Base-by-base conservation (phyloP, 352 stramenopile genomes). In the Pythium sukuiense region DNA sequence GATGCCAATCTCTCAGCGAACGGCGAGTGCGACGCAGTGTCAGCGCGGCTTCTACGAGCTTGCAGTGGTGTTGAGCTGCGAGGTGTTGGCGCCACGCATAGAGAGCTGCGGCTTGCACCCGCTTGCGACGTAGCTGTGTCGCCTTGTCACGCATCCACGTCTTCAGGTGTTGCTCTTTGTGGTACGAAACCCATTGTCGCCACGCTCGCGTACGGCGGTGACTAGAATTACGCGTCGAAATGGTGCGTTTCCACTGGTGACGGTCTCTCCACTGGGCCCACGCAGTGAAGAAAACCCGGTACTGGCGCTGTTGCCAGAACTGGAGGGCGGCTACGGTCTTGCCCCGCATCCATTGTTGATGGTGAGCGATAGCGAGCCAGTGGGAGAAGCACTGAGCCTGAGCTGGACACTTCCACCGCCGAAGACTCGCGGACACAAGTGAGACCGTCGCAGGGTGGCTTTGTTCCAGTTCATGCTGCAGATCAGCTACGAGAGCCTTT, bases 1-100 rank as follows among this genome's bases (percentile, higher is more conserved):
- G 11, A 20, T 67, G 61, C 67, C 67, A 73, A 32, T 45, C 27
- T 12, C 33, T 12, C 12, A 67, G 13, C 33, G 56, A 66, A 39
- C 45, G 55, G 6, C 54, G 57, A 4, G 53, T 46, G 26, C 61
- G 58, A 8, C 55, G 35, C 7, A 72, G 33, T 16, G 41, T 61
- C 9, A 64, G 20, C 1, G 65, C 45, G 8, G 59, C 24, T 29
- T 50, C 48, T 1, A 65, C 45, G 0, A 65, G 48, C 13, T 9
- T 32, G 32, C 32, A 37, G 16, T 63, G 49, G 2, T 43, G 63
- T 4, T 43, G 50, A 6, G 20, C 39, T 5, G 41, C 18, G 1
- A 63, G 13, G 12, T 20, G 20, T 2, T 26, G 2, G 18, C 35
- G 41, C 65, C 65, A 71, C 32, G 35, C 27, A 0, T 35, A 9